These are phyloP conservation scores for Malassezia caprae DNA, from an alignment of 1,284 basidiomycete species.

Conservation along the genomic window DNA sequence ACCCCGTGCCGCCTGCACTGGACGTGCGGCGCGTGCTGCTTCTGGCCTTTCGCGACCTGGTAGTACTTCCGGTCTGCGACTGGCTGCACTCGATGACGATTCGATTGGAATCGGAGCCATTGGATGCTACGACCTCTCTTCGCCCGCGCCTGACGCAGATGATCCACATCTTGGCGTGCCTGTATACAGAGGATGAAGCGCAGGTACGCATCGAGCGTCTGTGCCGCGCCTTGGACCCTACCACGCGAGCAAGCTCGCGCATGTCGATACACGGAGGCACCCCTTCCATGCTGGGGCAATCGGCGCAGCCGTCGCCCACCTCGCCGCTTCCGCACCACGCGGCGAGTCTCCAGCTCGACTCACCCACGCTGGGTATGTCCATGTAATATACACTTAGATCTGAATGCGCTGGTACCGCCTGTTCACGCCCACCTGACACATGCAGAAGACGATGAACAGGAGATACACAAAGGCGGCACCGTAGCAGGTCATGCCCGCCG, in stretches of 20 bases:
- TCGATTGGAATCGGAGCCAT: constrained; percentile 22
- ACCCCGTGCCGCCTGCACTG: constrained; percentile 50
- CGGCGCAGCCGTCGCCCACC: background rate
- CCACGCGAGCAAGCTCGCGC: background rate
- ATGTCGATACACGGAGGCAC: background rate
- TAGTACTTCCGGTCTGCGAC: constrained; percentile 38
- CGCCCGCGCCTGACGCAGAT: constrained; percentile 40
- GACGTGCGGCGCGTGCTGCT: constrained; percentile 71
- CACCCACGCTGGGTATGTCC: background rate
- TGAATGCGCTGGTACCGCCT: constrained; percentile 40
- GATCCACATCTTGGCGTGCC: constrained; percentile 35
- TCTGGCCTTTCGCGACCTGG: constrained; percentile 64
- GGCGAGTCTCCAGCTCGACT: background rate
- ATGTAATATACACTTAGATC: constrained; percentile 15
- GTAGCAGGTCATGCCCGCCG: constrained; percentile 51
- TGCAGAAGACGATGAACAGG: constrained; percentile 53
- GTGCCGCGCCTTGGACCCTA: background rate
- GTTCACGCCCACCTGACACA: constrained; percentile 49
- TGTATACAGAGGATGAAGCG: constrained; percentile 45
- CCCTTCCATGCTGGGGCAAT: background rate
- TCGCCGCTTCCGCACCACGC: background rate
- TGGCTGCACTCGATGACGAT: constrained; percentile 28
- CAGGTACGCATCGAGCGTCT: constrained; percentile 45
- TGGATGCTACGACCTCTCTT: constrained; percentile 12
- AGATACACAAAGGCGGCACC: constrained; percentile 52